These are phyloP conservation scores for Circinella umbellata DNA, from an alignment of 371 early-diverging fungal genomes.

Conservation along the genomic window DNA sequence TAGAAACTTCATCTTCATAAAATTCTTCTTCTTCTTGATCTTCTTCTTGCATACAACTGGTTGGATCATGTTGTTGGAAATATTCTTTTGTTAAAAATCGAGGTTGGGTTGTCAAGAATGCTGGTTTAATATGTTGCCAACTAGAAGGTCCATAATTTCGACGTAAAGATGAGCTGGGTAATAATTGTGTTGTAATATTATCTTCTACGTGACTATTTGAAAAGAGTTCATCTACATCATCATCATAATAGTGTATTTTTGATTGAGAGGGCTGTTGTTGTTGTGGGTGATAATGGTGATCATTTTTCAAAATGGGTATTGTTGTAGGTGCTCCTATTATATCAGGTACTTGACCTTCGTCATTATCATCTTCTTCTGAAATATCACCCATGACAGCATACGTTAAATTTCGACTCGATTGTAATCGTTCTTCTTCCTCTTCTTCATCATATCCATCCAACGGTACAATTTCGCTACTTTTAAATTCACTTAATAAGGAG, in stretches of 20 bases:
- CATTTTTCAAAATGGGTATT: not conserved
- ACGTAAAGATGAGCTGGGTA: slow-evolving; percentile 2
- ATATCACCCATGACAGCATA: not conserved
- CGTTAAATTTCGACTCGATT: not conserved
- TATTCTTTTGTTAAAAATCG: slow-evolving; percentile 41
- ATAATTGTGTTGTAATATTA: slow-evolving; percentile 12
- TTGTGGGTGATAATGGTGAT: not conserved
- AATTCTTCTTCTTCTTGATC: slow-evolving; percentile 12
- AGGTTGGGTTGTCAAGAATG: slow-evolving; percentile 28
- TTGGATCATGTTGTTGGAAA: slow-evolving; percentile 27
- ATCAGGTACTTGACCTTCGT: not conserved
- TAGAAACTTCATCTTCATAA: slow-evolving; percentile 11
- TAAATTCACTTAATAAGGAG: slow-evolving; percentile 3
- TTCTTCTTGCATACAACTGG: slow-evolving; percentile 17
- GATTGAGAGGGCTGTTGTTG: not conserved
- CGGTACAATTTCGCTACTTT: slow-evolving; percentile 5
- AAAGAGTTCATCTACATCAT: not conserved
- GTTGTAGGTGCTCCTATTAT: not conserved
- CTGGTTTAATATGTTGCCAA: slow-evolving; percentile 12
- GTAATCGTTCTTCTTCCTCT: slow-evolving; percentile 3
- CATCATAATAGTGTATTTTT: not conserved
- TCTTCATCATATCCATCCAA: not conserved
- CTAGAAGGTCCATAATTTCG: not conserved
- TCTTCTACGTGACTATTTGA: slow-evolving; percentile 15
- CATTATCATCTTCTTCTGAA: not conserved